These are phyloP conservation scores for Tinospora cordifolia DNA, from an alignment of 164 flowering plant genomes.

Conservation along the genomic window DNA sequence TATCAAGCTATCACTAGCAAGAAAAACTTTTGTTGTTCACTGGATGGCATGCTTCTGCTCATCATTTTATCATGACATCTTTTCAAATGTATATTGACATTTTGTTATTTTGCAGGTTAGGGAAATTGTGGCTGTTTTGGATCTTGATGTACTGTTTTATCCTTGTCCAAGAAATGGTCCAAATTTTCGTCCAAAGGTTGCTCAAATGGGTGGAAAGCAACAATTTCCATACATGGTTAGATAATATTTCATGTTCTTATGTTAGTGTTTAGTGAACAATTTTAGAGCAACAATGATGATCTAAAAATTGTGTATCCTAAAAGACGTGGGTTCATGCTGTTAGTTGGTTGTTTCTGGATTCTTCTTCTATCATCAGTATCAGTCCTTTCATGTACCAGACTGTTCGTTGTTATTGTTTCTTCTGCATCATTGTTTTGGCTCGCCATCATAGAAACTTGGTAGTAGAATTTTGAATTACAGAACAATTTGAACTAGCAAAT, in stretches of 20 bases:
- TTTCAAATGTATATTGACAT: slow-evolving; percentile 6
- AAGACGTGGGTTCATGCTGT: neutral
- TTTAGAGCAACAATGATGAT: neutral
- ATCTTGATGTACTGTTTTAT: slow-evolving; percentile 85
- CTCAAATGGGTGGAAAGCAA: slow-evolving; percentile 86
- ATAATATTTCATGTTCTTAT: neutral
- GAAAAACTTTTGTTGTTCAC: neutral
- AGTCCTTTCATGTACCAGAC: no score
- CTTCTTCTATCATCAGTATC: neutral
- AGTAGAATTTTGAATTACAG: no score
- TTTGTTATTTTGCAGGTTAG: slow-evolving; percentile 52
- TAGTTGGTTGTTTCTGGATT: neutral
- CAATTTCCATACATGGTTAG: slow-evolving; percentile 96
- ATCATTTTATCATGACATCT: neutral
- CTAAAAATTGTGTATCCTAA: neutral
- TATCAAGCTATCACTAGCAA: no score
- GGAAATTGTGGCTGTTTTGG: slow-evolving; percentile 83
- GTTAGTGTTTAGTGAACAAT: neutral
- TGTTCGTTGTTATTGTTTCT: no score
- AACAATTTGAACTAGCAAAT: no score
- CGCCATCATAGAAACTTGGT: no score
- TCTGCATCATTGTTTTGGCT: no score
- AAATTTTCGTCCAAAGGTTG: slow-evolving; percentile 82
- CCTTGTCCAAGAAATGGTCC: slow-evolving; percentile 97
- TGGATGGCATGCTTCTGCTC: neutral